A percentile compares a stretch with the other conserved stretches of the same genome.
These are phyloP conservation scores for Beauveria brongniartii DNA, from an alignment of 2,329 filamentous ascomycete genomes.

Conservation along the genomic window DNA sequence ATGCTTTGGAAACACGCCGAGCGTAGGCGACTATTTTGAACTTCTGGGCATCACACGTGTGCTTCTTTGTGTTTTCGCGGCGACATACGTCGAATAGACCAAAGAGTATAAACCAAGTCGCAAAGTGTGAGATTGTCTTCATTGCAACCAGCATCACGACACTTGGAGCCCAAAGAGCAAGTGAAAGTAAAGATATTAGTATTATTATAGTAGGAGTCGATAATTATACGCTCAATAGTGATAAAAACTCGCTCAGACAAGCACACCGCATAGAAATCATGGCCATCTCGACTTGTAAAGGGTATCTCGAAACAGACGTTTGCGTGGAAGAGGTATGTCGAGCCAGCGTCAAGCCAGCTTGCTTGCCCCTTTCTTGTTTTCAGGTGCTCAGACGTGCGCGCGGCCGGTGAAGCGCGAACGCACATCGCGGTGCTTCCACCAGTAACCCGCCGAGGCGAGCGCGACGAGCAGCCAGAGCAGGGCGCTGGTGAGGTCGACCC, in stretches of 20 bases:
- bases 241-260: not conserved
- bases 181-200: not conserved
- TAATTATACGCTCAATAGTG: not conserved
- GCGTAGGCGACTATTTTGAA: no score
- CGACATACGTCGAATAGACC: no score
- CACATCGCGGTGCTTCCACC: conserved; percentile 46
- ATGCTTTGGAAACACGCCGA: no score
- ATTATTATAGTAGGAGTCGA: not conserved
- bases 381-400: conserved; percentile 37
- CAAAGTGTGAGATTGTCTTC: no score
- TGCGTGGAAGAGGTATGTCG: not conserved
- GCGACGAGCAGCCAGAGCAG: conserved; percentile 66
- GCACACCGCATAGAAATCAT: not conserved
- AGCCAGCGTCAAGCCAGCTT: not conserved
- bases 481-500: conserved; percentile 69
- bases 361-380: not conserved
- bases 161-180: not conserved
- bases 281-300: not conserved
- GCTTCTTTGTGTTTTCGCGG: no score
- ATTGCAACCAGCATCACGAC: no score
- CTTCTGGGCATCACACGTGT: no score
- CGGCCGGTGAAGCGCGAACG: conserved; percentile 51
- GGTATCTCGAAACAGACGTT: conserved; percentile 1
- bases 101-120: no score
- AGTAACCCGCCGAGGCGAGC: conserved; percentile 47